These are phyloP conservation scores for Leccinum olivaceopallidum DNA, from an alignment of 768 basidiomycete species.

Conservation along the genomic window DNA sequence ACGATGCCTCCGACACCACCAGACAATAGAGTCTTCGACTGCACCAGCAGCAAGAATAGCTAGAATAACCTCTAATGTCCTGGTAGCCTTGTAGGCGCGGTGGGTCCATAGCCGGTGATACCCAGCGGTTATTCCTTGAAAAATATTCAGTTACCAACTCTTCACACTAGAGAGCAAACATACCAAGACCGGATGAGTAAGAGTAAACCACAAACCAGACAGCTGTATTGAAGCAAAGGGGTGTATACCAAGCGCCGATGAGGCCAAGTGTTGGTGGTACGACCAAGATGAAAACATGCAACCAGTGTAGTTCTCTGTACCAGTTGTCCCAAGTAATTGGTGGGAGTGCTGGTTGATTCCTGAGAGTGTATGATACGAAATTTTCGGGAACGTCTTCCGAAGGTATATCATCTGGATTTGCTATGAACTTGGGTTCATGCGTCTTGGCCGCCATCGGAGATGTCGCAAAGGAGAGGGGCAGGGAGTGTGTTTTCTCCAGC, in stretches of 20 bases:
- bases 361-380: slow-evolving; percentile 16
- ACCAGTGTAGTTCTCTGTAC: slow-evolving; percentile 12
- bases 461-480: too few species aligned
- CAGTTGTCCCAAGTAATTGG: slow-evolving; percentile 15
- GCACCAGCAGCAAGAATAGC: slow-evolving; percentile 86
- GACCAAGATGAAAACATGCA: slow-evolving; percentile 7
- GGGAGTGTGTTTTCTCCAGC: neutral
- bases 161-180: slow-evolving; percentile 27
- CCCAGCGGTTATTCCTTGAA: slow-evolving; percentile 74
- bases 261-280: slow-evolving; percentile 7
- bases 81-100: slow-evolving; percentile 85
- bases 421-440: neutral
- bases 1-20: slow-evolving; percentile 96
- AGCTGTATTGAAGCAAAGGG: neutral
- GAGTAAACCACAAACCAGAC: slow-evolving; percentile 39
- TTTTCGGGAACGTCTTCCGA: slow-evolving; percentile 3
- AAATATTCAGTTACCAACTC: neutral
- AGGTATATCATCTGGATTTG: slow-evolving; percentile 11
- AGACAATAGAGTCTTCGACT: slow-evolving; percentile 92
- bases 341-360: slow-evolving; percentile 6
- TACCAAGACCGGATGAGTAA: slow-evolving; percentile 74
- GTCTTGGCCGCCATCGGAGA: neutral
- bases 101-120: slow-evolving; percentile 97
- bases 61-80: slow-evolving; percentile 79
- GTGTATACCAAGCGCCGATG: slow-evolving; percentile 5